phyloP scores from a whole-genome alignment of 371 early-diverging fungal genomes.

The Rhizopus stolonifer region DNA sequence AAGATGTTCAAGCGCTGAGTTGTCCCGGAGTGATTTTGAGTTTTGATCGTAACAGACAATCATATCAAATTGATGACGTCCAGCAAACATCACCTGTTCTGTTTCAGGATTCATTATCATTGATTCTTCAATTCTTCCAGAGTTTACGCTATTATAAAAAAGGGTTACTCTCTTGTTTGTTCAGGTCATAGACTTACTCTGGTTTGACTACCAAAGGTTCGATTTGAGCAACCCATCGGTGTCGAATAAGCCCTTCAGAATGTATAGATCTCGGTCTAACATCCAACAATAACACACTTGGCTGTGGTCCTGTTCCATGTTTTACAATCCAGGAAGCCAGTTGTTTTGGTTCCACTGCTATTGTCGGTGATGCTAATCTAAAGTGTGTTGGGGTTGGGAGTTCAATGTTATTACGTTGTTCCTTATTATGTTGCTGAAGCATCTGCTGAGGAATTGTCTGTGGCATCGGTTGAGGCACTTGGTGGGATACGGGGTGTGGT shows the following conservation, averaged over 20 bases:
- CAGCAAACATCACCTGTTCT: constrained; percentile 61
- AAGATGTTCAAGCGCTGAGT: constrained; percentile 36
- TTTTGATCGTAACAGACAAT: constrained; percentile 75
- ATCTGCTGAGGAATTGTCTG: too few species aligned
- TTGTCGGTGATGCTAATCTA: constrained; percentile 22
- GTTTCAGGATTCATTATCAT: constrained; percentile 36
- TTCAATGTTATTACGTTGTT: constrained; percentile 3
- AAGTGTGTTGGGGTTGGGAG: constrained; percentile 26
- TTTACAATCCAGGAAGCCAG: constrained; percentile 43
- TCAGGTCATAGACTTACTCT: constrained; percentile 35
- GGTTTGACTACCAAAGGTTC: constrained; percentile 61
- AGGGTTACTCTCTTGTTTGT: too few species aligned
- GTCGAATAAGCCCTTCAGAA: constrained; percentile 70
- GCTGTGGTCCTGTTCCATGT: constrained; percentile 21
- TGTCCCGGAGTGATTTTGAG: constrained; percentile 25
- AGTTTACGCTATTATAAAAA: constrained; percentile 4
- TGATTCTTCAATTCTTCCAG: constrained; percentile 14
- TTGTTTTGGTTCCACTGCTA: constrained; percentile 37
- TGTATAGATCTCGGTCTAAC: constrained; percentile 72
- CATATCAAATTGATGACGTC: constrained; percentile 69
- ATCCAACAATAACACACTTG: constrained; percentile 77
- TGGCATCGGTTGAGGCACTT: too few species aligned
- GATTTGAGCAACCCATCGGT: constrained; percentile 70
- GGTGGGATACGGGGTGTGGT: background rate
- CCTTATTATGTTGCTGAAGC: constrained; percentile 1